A percentile compares a stretch with the other conserved stretches of the same genome.
Evolutionary conservation across 768 basidiomycete species (phyloP).

Genomic region (Tulasnella sp.): DNA sequence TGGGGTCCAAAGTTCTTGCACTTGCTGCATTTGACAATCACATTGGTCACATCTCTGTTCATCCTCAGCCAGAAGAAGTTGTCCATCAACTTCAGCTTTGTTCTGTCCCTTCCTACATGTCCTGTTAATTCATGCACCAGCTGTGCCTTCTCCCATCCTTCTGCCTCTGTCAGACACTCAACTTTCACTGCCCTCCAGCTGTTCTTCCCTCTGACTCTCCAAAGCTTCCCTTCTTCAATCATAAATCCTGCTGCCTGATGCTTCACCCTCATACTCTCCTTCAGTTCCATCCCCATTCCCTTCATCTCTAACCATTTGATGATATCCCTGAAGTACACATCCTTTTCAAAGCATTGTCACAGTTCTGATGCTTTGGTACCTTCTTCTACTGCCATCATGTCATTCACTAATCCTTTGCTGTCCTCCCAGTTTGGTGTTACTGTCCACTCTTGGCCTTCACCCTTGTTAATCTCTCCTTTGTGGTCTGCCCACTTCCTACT

Average conservation of each 20-base stretch:
- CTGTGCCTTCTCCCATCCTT: neutral
- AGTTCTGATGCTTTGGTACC: slow-evolving; percentile 3
- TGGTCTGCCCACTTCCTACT: slow-evolving; percentile 21
- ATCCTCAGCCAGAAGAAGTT: slow-evolving; percentile 5
- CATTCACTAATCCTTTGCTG: too few species aligned
- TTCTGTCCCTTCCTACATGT: slow-evolving; percentile 29
- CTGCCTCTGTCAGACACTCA: neutral
- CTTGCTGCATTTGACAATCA: slow-evolving; percentile 20
- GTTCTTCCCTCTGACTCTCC: slow-evolving; percentile 22
- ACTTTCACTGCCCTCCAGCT: neutral
- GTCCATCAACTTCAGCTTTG: neutral
- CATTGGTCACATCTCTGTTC: slow-evolving; percentile 14
- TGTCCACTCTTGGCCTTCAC: slow-evolving; percentile 23
- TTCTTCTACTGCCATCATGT: too few species aligned
- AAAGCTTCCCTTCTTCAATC: slow-evolving; percentile 18
- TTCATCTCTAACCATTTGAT: neutral
- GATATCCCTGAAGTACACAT: slow-evolving; percentile 19
- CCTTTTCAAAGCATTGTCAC: slow-evolving; percentile 3
- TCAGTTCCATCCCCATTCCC: neutral
- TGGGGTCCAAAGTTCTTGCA: slow-evolving; percentile 29
- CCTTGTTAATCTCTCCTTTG: slow-evolving; percentile 13
- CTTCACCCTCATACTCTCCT: neutral
- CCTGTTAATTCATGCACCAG: slow-evolving; percentile 20
- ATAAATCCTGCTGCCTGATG: slow-evolving; percentile 2
- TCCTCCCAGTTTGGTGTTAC: slow-evolving; percentile 26